Evolutionary conservation across 2,329 filamentous ascomycete species (phyloP), one percentile per base, ranked within the genome.

Genomic region (Microdochium bolleyi): DNA sequence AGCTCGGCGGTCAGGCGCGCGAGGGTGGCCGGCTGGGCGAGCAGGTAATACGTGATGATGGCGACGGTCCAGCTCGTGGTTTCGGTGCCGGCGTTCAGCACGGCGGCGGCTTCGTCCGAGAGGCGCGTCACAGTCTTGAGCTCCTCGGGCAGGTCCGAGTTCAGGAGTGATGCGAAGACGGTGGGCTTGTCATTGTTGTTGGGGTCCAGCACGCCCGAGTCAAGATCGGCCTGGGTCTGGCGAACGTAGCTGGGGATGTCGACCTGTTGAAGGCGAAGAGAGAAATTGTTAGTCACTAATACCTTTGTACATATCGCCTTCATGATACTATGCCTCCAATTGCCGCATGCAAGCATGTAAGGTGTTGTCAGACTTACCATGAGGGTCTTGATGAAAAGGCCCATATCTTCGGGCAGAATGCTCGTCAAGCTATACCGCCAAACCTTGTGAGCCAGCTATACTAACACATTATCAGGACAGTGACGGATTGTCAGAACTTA

Each of bases 71-170:
- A 49, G 24, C 24, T 30, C 13, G 62, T 63, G 8, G 64, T 66
- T 32, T 64, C 62, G n/a, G 67, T 61, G 25, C 67, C 67, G 14
- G 64, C 66, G 7, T 60, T 64, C 1, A 67, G 21, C n/a, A 63
- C 21, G 3, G 53, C 27, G n/a, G 49, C 52, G 3, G 56, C 62
- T 48, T 64, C 62, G 8, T 53, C 56, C 2, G 51, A n/a, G 1
- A 61, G 50, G 8, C 57, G 51, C 3, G 57, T 16, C 3, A 54
- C 10, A 4, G 56, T 30, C 41, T 57, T 62, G 34, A 60, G 52
- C 9, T 51, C 16, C 3, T 54, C 50, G 16, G 54, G 55, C 37
- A 58, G 30, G 16, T 52, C 48, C 7, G 58, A 56, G 34, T 54
- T 50, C 1, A 64, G 44, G 11, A 64, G 14, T 2, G 57, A 53